Evolutionary conservation across 163 green algal genomes (phyloP).

Genomic region (Botryococcus braunii): DNA sequence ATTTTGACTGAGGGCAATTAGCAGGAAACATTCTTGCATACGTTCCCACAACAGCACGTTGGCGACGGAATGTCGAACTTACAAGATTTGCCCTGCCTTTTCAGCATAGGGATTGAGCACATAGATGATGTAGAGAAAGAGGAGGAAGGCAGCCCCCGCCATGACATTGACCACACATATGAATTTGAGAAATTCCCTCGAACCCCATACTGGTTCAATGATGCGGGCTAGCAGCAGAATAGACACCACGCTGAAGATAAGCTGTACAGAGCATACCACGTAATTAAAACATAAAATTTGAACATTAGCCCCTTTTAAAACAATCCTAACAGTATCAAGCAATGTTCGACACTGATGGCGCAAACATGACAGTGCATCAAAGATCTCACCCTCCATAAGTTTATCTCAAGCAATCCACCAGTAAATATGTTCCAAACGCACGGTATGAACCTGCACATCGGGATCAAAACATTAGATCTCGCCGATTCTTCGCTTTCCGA

Average conservation of each 20-base stretch:
- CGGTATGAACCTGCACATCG: slow-evolving; percentile 42
- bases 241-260: slow-evolving; percentile 28
- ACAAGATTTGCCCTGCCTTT: slow-evolving; percentile 32
- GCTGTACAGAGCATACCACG: slow-evolving; percentile 26
- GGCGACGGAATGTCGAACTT: slow-evolving; percentile 20
- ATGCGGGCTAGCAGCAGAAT: slow-evolving; percentile 50
- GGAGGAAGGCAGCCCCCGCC: slow-evolving; percentile 34
- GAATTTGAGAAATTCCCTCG: slow-evolving; percentile 60
- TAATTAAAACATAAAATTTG: slow-evolving; percentile 4
- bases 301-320: too few species aligned
- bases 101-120: slow-evolving; percentile 20
- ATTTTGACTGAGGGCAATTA: neutral
- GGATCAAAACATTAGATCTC: neutral
- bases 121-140: slow-evolving; percentile 50
- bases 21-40: neutral
- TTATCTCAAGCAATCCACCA: slow-evolving; percentile 41
- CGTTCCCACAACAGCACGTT: too few species aligned
- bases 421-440: slow-evolving; percentile 67
- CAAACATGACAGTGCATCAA: neutral
- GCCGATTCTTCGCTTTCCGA: neutral
- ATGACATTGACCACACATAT: slow-evolving; percentile 40
- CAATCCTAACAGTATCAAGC: neutral
- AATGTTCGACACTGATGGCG: slow-evolving; percentile 11
- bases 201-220: slow-evolving; percentile 63
- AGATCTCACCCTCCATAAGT: slow-evolving; percentile 39